phyloP scores from a whole-genome alignment of 1,139 yeast genomes.

The Magnusiomyces sp. region DNA sequence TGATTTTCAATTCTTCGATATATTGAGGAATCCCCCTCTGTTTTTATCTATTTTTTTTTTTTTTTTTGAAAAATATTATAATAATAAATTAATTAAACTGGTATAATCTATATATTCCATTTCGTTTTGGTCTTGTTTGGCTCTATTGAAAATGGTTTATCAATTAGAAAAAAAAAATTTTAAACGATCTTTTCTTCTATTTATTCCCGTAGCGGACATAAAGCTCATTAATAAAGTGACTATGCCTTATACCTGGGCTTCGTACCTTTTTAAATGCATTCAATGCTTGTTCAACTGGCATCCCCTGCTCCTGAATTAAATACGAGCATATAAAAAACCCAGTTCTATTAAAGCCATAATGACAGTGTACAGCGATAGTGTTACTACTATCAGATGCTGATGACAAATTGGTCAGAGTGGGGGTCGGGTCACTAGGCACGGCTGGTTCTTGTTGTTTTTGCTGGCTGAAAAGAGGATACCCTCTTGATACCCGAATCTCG shows the following conservation, averaged over 20 bases:
- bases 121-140: too few species aligned
- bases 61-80: too few species aligned
- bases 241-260: slow-evolving; percentile 69
- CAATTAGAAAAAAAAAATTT: background rate
- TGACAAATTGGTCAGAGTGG: too few species aligned
- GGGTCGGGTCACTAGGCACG: slow-evolving; percentile 23
- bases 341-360: slow-evolving; percentile 74
- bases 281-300: slow-evolving; percentile 57
- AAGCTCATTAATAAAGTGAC: slow-evolving; percentile 67
- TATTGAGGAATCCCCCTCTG: too few species aligned
- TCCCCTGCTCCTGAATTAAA: slow-evolving; percentile 50
- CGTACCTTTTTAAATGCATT: slow-evolving; percentile 51
- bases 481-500: slow-evolving; percentile 31
- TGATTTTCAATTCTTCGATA: too few species aligned
- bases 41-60: too few species aligned
- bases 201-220: slow-evolving; percentile 46
- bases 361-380: slow-evolving; percentile 61
- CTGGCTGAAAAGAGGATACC: background rate
- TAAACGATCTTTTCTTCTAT: slow-evolving; percentile 13
- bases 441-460: slow-evolving; percentile 15
- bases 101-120: too few species aligned
- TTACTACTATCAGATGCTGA: too few species aligned
- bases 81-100: too few species aligned
- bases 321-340: slow-evolving; percentile 69
- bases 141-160: background rate